A percentile compares a stretch with the other conserved stretches of the same genome.
Evolutionary conservation across 176 grass and related monocot genomes (phyloP).

Genomic region (Triticum dicoccoides): DNA sequence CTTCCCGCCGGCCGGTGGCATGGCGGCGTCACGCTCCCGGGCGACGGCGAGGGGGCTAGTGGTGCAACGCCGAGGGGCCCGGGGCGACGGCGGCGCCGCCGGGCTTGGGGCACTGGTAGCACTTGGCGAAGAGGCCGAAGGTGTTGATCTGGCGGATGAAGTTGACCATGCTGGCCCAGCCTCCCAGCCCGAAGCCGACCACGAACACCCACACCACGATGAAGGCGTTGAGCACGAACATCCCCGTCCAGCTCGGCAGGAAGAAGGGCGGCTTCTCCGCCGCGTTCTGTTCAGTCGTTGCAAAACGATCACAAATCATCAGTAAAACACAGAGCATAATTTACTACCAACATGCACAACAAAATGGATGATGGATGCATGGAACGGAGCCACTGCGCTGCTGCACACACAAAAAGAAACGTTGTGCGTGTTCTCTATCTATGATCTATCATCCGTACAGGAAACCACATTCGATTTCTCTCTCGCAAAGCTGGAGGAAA

Average conservation of each 20-base stretch:
- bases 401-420: not conserved
- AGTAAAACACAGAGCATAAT: not conserved
- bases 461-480: not conserved
- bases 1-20: not conserved
- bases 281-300: conserved; percentile 54
- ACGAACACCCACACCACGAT: conserved; percentile 83
- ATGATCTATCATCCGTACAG: not conserved
- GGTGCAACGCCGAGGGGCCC: conserved; percentile 28
- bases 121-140: conserved; percentile 87
- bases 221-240: conserved; percentile 75
- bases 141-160: conserved; percentile 81
- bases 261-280: conserved; percentile 76
- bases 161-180: conserved; percentile 84
- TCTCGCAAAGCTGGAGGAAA: conserved; percentile 5
- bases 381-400: not conserved
- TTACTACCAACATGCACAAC: not conserved
- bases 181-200: conserved; percentile 81
- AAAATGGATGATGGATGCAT: not conserved
- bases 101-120: conserved; percentile 85
- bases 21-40: too few relatives aligned
- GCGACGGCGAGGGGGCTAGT: not conserved
- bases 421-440: not conserved
- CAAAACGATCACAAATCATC: not conserved
- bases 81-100: not conserved
- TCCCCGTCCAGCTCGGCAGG: conserved; percentile 77